Evolutionary conservation across 2,329 filamentous ascomycete species (phyloP), one percentile per base, ranked within the genome.

Genomic region (Trichothecium sympodiale): DNA sequence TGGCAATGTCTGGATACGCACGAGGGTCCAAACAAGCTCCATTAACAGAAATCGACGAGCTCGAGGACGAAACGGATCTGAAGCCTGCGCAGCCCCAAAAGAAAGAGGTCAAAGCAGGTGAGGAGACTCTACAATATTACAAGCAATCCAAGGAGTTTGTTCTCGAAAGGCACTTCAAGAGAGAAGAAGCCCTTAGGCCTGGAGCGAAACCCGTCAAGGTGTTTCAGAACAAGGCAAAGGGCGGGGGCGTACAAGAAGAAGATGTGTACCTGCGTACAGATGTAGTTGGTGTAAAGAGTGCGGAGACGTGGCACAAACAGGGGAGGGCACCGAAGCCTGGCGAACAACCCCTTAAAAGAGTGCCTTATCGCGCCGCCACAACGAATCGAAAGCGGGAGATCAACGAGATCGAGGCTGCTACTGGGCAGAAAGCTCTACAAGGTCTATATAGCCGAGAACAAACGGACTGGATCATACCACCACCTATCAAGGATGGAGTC

Each of bases 231-330:
- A 79, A 77, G 32, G 79, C 74, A 8, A 94, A 89, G 56, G 82
- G 80, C 12, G 75, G 77, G 31, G 81, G 80, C 32, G 61, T 71
- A 3, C 81, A 80, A 31, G 74, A 83, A 39, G 86, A 94, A 53
- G 78, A 84, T 1, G 86, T 96, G 0, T 96, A 77, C 52, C 70
- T 70, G 1, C 78, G 89, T 25, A 71, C 74, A 36, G 88, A 96
- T 45, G 77, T 96, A 0, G 76, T 88, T 3, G 69, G 73, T 28
- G 94, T 93, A 54, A 88, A 94, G 56, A 93, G 85, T 18, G 82
- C 83, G 2, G 91, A 98, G 54, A 94, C 85, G 2, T 98, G 91
- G 91, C 91, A 96, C 54, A 95, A 95, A 54, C 89, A 95, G 64
- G 91, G 91, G 0, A 75, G 89, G 9, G 80, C 78, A 17, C 77